Conservation (phyloP, 2,329 filamentous ascomycete genomes). For the Cryphonectria carpinicola region DNA sequence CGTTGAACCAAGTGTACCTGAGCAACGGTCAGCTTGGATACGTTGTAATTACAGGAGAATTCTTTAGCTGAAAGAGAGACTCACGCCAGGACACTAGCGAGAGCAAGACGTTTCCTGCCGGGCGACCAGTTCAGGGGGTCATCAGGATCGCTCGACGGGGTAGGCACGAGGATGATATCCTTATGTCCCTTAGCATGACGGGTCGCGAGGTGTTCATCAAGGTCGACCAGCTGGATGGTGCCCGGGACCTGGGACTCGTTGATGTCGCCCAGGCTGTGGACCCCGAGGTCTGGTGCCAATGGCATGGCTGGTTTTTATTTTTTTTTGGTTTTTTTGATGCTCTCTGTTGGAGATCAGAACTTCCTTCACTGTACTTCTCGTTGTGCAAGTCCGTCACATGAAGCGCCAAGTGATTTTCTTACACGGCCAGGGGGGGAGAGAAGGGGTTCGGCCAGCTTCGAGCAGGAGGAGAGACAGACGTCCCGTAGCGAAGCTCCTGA, state of each 20-base stretch:
- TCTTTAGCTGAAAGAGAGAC: not conserved
- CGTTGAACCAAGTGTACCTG: conserved; percentile 30
- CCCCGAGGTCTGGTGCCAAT: conserved; percentile 5
- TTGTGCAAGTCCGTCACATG: not conserved
- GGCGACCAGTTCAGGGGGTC: conserved; percentile 46
- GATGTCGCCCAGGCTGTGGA: conserved; percentile 19
- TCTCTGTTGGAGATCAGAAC: not conserved
- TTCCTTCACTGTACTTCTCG: not conserved
- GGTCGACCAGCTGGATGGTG: conserved; percentile 39
- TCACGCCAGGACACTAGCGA: conserved; percentile 36
- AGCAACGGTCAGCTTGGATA: not conserved
- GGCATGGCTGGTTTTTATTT: conserved; percentile 14
- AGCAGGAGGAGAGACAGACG: not conserved
- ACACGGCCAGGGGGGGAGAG: not conserved
- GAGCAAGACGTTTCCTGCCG: conserved; percentile 26
- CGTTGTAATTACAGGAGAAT: not conserved
- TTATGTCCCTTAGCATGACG: conserved; percentile 36
- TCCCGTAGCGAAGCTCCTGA: not conserved
- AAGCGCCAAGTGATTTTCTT: not conserved
- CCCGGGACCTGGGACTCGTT: conserved; percentile 37
- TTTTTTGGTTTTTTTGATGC: not conserved
- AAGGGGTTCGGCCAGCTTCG: not conserved
- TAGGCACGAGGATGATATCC: conserved; percentile 46
- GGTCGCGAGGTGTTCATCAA: conserved; percentile 36
- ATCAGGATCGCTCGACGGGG: conserved; percentile 44